These are phyloP conservation scores for Kwoniella bestiolae DNA, from an alignment of 768 basidiomycete species.

Conservation along the genomic window DNA sequence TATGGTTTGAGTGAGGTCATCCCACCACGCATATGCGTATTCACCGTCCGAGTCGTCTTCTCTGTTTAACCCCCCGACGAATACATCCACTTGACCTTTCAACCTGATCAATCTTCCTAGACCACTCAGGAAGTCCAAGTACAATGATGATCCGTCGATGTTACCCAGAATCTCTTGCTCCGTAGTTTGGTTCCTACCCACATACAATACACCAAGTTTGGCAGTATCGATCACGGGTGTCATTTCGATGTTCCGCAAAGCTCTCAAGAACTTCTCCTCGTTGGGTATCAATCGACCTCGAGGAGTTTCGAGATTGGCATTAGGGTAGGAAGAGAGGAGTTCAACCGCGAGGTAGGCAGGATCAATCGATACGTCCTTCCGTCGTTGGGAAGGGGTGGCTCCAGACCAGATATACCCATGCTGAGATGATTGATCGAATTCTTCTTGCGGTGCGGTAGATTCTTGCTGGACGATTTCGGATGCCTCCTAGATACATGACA, in stretches of 20 bases:
- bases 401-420: conserved; percentile 88
- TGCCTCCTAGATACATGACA: conserved; percentile 12
- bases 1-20: conserved; percentile 91
- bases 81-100: conserved; percentile 87
- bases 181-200: conserved; percentile 82
- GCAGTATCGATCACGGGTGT: conserved; percentile 96
- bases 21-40: conserved; percentile 99
- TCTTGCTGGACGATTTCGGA: conserved; percentile 36
- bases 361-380: conserved; percentile 82
- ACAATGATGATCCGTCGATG: conserved; percentile 89
- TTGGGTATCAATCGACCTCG: conserved; percentile 61
- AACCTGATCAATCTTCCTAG: conserved; percentile 85
- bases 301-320: conserved; percentile 60
- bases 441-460: conserved; percentile 28
- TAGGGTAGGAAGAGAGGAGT: conserved; percentile 72
- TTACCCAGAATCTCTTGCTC: conserved; percentile 88
- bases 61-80: conserved; percentile 86
- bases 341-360: conserved; percentile 85
- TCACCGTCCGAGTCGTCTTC: conserved; percentile 80
- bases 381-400: conserved; percentile 81
- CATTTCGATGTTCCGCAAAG: conserved; percentile 72
- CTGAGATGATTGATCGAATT: conserved; percentile 58
- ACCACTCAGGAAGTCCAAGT: conserved; percentile 88
- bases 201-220: conserved; percentile 95
- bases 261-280: conserved; percentile 64